phyloP scores from a whole-genome alignment of 2,329 filamentous ascomycete genomes.

The Ceratocystis papillata region DNA sequence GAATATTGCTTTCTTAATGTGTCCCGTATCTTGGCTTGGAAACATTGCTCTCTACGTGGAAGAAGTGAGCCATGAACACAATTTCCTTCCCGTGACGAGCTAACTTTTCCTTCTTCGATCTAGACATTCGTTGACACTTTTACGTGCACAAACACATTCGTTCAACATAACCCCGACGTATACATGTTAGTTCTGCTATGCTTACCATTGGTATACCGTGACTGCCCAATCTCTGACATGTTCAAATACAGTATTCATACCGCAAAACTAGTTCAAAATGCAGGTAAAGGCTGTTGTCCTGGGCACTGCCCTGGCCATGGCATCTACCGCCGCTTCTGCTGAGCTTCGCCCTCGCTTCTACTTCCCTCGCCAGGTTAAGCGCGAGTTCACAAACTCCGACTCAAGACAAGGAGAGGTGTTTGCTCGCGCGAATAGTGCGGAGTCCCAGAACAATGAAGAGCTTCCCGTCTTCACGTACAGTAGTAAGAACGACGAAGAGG shows the following conservation, averaged over 20 bases:
- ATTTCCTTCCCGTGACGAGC: background rate
- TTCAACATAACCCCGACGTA: conserved; percentile 41
- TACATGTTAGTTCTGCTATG: conserved; percentile 13
- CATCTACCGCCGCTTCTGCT: conserved; percentile 38
- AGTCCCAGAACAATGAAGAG: background rate
- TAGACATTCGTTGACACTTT: conserved; percentile 42
- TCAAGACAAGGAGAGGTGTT: conserved; percentile 30
- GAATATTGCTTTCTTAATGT: too few relatives aligned
- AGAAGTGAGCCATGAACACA: too few relatives aligned
- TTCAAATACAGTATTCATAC: background rate
- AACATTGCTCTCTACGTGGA: too few relatives aligned
- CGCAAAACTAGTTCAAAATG: conserved; percentile 35
- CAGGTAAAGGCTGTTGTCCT: conserved; percentile 37
- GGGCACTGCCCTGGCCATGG: conserved; percentile 41
- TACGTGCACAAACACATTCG: conserved; percentile 49
- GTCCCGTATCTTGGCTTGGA: too few relatives aligned
- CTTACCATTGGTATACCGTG: background rate
- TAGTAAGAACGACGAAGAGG: background rate
- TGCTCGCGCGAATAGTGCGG: conserved; percentile 24
- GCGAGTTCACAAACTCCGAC: conserved; percentile 39
- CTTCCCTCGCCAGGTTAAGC: conserved; percentile 47
- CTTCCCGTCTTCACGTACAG: conserved; percentile 5
- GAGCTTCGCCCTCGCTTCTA: conserved; percentile 44
- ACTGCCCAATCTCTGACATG: background rate
- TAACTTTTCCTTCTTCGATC: background rate